These are phyloP conservation scores for Collybia mongolica DNA, from an alignment of 768 basidiomycete species.

Conservation along the genomic window DNA sequence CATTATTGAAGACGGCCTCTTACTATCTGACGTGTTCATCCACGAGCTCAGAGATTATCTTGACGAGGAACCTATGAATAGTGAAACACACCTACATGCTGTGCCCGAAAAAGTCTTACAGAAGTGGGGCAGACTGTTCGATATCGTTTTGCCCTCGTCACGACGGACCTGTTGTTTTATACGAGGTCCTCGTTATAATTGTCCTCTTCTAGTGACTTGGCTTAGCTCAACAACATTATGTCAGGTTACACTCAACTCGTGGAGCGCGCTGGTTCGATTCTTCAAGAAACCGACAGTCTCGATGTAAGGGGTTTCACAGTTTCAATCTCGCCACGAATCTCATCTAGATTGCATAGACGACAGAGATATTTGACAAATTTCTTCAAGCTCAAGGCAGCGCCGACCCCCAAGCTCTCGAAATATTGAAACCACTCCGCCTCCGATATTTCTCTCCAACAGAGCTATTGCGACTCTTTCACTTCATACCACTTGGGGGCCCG, in stretches of 20 bases:
- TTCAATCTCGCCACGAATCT: too few species aligned
- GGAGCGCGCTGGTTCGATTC: conserved; percentile 74
- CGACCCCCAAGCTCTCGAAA: conserved; percentile 44
- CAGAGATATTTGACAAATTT: conserved; percentile 55
- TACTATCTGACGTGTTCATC: conserved; percentile 1
- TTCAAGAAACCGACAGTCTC: conserved; percentile 67
- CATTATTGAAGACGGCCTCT: not conserved
- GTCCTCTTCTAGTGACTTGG: not conserved
- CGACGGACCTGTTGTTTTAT: conserved; percentile 78
- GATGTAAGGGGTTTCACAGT: conserved; percentile 42
- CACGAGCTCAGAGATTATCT: conserved; percentile 38
- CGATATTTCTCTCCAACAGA: conserved; percentile 79
- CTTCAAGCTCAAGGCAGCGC: conserved; percentile 39
- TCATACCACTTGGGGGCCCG: conserved; percentile 30
- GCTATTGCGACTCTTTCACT: conserved; percentile 66
- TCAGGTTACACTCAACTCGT: conserved; percentile 75
- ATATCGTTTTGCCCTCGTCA: conserved; percentile 68
- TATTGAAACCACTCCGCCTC: conserved; percentile 57
- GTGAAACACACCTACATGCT: conserved; percentile 21
- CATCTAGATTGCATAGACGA: conserved; percentile 44
- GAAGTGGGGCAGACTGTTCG: conserved; percentile 81
- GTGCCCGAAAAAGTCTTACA: conserved; percentile 62
- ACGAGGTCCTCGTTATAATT: conserved; percentile 48
- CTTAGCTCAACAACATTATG: not conserved
- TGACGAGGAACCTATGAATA: conserved; percentile 23